A percentile compares a stretch with the other conserved stretches of the same genome.
phyloP scores from a whole-genome alignment of 1,284 basidiomycete species.

The Sphagnurus paluster region DNA sequence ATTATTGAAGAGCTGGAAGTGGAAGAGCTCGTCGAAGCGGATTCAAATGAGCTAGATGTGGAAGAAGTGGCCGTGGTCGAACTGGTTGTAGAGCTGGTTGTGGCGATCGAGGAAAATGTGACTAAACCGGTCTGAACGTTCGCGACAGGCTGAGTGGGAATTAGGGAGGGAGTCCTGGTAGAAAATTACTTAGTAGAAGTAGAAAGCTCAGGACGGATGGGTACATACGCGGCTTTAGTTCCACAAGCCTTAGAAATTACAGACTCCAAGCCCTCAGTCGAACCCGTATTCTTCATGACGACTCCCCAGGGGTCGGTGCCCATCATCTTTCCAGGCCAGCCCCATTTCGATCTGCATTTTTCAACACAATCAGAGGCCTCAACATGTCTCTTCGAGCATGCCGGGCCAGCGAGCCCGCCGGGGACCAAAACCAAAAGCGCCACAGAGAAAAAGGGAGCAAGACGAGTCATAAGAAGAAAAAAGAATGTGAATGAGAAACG shows the following conservation, averaged over 20 bases:
- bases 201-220: background rate
- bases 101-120: slow-evolving; percentile 3
- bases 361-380: slow-evolving; percentile 39
- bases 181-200: background rate
- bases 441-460: slow-evolving; percentile 39
- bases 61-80: too few species aligned
- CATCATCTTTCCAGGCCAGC: slow-evolving; percentile 51
- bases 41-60: too few species aligned
- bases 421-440: slow-evolving; percentile 40
- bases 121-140: slow-evolving; percentile 16
- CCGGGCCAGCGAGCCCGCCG: slow-evolving; percentile 46
- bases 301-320: slow-evolving; percentile 55
- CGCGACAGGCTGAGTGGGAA: slow-evolving; percentile 6
- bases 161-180: slow-evolving; percentile 3
- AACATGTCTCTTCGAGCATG: slow-evolving; percentile 44
- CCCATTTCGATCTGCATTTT: slow-evolving; percentile 47
- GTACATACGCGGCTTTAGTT: slow-evolving; percentile 23
- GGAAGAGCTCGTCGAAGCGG: too few species aligned
- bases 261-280: slow-evolving; percentile 26
- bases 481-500: slow-evolving; percentile 35
- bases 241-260: slow-evolving; percentile 40
- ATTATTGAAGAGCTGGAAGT: background rate
- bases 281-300: slow-evolving; percentile 38
- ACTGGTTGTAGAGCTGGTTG: too few species aligned
- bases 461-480: slow-evolving; percentile 42